Conservation (phyloP, 352 stramenopile species). For the Globisporangium canariense region DNA sequence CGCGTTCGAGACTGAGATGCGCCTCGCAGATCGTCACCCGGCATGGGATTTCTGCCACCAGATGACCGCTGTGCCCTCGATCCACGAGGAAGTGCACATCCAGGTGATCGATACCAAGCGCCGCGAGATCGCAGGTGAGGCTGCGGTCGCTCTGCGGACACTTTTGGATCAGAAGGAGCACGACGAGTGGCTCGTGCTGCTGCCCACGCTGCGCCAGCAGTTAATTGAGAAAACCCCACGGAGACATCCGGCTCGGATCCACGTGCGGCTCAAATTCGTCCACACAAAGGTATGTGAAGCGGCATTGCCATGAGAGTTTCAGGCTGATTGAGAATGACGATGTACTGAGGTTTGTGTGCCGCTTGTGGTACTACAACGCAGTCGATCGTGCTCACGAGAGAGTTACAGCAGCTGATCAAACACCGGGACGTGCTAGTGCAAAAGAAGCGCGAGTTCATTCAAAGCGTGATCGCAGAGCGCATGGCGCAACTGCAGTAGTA, state of each 20-base stretch:
- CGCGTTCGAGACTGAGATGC: constrained; percentile 30
- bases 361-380: constrained; percentile 10
- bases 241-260: constrained; percentile 33
- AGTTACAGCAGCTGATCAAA: constrained; percentile 43
- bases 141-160: constrained; percentile 36
- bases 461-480: constrained; percentile 25
- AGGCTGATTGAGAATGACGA: background rate
- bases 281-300: constrained; percentile 48
- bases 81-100: constrained; percentile 37
- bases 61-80: constrained; percentile 33
- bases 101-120: constrained; percentile 53
- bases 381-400: constrained; percentile 51
- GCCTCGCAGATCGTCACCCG: constrained; percentile 43
- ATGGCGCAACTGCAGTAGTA: constrained; percentile 9
- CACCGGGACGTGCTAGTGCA: constrained; percentile 31
- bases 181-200: constrained; percentile 50
- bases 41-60: constrained; percentile 35
- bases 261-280: constrained; percentile 32
- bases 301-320: too few relatives aligned
- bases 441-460: constrained; percentile 37
- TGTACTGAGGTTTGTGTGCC: background rate
- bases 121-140: constrained; percentile 47
- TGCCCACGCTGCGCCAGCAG: constrained; percentile 59
- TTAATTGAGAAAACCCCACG: constrained; percentile 41
- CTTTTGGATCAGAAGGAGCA: constrained; percentile 64